Evolutionary conservation across 306 rosid genomes (phyloP).

Genomic region (Hippophae rhamnoides): DNA sequence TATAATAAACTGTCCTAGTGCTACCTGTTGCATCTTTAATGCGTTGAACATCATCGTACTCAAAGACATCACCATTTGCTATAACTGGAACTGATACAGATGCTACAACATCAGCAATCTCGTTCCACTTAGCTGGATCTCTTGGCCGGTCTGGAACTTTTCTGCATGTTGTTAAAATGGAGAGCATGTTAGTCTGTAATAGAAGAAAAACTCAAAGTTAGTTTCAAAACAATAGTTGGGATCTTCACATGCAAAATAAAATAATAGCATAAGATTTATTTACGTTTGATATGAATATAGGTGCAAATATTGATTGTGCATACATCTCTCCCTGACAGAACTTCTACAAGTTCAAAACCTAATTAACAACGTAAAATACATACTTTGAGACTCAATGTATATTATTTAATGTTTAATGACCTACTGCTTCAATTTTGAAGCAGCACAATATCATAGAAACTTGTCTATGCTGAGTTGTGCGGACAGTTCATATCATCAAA

Average conservation of each 20-base stretch:
- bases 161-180: slow-evolving; percentile 39
- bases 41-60: slow-evolving; percentile 53
- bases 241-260: not conserved
- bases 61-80: slow-evolving; percentile 80
- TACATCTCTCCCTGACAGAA: no score
- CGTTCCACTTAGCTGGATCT: slow-evolving; percentile 94
- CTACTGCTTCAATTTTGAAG: no score
- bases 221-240: not conserved
- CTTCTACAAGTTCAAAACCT: no score
- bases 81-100: slow-evolving; percentile 81
- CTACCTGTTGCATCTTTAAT: slow-evolving; percentile 75
- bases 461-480: no score
- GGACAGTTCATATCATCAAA: no score
- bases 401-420: no score
- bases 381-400: no score
- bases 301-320: no score
- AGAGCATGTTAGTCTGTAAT: slow-evolving; percentile 12
- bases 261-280: not conserved
- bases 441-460: no score
- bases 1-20: slow-evolving; percentile 13
- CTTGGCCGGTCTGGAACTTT: slow-evolving; percentile 77
- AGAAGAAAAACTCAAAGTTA: slow-evolving; percentile 7
- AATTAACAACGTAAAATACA: no score
- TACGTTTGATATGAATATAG: not conserved
- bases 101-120: slow-evolving; percentile 78